A percentile compares a stretch with the other conserved stretches of the same genome.
Conservation (phyloP, 345 rosid species). For the Gynandropsis gynandra region DNA sequence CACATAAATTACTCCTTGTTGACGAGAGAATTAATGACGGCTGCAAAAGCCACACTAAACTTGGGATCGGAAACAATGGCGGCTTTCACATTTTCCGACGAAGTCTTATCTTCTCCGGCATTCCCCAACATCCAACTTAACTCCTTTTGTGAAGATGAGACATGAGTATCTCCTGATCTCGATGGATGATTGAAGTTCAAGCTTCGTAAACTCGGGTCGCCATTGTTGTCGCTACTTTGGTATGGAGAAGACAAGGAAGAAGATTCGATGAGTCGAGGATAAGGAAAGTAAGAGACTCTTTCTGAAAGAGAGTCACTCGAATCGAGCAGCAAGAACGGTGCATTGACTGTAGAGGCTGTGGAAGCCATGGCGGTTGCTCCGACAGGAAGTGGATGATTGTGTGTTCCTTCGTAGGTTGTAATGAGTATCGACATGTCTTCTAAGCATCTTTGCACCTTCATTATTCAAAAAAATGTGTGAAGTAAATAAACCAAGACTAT, state of each 20-base stretch:
- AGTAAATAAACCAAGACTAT: background rate
- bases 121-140: slow-evolving; percentile 27
- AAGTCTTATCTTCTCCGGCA: too few relatives aligned
- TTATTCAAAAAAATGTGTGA: background rate
- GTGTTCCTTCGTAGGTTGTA: slow-evolving; percentile 47
- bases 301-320: slow-evolving; percentile 26
- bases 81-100: too few relatives aligned
- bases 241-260: slow-evolving; percentile 17
- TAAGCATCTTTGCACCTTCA: slow-evolving; percentile 39
- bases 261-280: too few relatives aligned
- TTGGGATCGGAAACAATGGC: too few relatives aligned
- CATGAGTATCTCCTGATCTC: slow-evolving; percentile 18
- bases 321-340: slow-evolving; percentile 31
- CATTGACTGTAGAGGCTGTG: slow-evolving; percentile 27
- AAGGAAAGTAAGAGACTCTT: background rate
- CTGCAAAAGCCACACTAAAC: slow-evolving; percentile 26
- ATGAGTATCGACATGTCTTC: slow-evolving; percentile 39
- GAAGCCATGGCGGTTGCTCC: slow-evolving; percentile 47
- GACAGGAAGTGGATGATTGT: slow-evolving; percentile 40
- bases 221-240: slow-evolving; percentile 18
- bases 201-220: slow-evolving; percentile 16
- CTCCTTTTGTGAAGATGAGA: too few relatives aligned
- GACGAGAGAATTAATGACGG: too few relatives aligned
- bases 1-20: too few relatives aligned
- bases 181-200: slow-evolving; percentile 27